Conservation (phyloP, 306 rosid species). For the Malus asiatica region DNA sequence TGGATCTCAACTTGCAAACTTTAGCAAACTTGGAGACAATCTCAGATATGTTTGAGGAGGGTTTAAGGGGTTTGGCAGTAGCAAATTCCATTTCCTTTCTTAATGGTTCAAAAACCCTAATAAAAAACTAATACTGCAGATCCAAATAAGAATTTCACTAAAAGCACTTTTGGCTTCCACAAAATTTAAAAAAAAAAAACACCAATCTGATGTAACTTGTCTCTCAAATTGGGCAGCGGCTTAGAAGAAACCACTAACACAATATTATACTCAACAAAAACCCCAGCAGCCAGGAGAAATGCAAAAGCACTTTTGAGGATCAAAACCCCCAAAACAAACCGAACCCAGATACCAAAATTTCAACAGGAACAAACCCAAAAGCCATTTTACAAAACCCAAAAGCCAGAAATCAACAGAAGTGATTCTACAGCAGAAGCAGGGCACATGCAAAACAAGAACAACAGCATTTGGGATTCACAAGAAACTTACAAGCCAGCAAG, state of each 20-base stretch:
- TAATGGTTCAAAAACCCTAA: slow-evolving; percentile 20
- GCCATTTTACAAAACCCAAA: not conserved
- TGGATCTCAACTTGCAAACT: slow-evolving; percentile 65
- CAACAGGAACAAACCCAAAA: not conserved
- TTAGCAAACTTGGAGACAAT: slow-evolving; percentile 59
- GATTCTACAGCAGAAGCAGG: not conserved
- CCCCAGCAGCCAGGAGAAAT: not conserved
- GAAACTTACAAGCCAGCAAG: not conserved
- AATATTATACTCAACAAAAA: slow-evolving; percentile 2
- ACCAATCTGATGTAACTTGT: not conserved
- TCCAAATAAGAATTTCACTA: slow-evolving; percentile 2
- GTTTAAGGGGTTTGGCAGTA: slow-evolving; percentile 39
- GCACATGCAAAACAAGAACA: not conserved
- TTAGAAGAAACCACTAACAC: slow-evolving; percentile 11
- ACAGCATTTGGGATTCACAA: not conserved
- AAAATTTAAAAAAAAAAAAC: not conserved
- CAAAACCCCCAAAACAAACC: not conserved
- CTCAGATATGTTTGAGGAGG: slow-evolving; percentile 65
- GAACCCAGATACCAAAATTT: not conserved
- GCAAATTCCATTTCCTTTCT: slow-evolving; percentile 38
- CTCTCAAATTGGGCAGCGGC: slow-evolving; percentile 10
- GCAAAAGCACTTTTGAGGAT: not conserved
- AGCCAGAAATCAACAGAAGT: slow-evolving; percentile 1
- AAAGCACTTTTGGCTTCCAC: slow-evolving; percentile 8
- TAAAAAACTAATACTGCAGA: slow-evolving; percentile 7